phyloP scores from a whole-genome alignment of 257 asterid species.

The Solanum virginianum region DNA sequence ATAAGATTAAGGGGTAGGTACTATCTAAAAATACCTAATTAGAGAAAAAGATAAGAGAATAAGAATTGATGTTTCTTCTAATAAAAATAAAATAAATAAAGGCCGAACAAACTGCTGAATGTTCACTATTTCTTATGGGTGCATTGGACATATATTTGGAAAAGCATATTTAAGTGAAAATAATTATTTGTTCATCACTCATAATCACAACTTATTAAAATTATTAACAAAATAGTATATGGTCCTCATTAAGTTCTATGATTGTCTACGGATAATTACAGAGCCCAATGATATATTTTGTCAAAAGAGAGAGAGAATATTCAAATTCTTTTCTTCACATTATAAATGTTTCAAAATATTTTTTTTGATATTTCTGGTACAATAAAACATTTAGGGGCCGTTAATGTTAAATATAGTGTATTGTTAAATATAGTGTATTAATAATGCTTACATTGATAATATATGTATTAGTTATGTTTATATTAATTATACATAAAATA shows the following conservation, averaged over 20 bases:
- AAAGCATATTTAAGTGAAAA: too few relatives aligned
- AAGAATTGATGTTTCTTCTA: not conserved
- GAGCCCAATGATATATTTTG: not conserved
- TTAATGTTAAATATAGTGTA: too few relatives aligned
- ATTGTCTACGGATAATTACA: not conserved
- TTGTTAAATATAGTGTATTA: too few relatives aligned
- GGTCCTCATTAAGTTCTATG: not conserved
- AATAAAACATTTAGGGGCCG: too few relatives aligned
- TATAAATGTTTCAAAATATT: not conserved
- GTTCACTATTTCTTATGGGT: not conserved
- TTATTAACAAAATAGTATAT: not conserved
- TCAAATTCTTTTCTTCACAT: not conserved
- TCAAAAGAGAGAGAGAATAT: not conserved
- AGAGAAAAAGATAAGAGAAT: not conserved
- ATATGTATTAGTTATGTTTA: too few relatives aligned
- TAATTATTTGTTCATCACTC: not conserved
- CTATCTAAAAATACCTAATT: not conserved
- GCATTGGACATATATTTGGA: not conserved
- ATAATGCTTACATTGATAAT: too few relatives aligned
- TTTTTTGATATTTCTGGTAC: not conserved
- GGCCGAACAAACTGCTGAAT: not conserved
- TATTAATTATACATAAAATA: too few relatives aligned
- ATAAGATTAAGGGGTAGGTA: not conserved
- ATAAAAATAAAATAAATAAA: too few relatives aligned
- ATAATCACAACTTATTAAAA: not conserved